Evolutionary conservation across 148 eudicot species (phyloP), one percentile per base, ranked within the genome.

Genomic region (Vaccinium corymbosum): DNA sequence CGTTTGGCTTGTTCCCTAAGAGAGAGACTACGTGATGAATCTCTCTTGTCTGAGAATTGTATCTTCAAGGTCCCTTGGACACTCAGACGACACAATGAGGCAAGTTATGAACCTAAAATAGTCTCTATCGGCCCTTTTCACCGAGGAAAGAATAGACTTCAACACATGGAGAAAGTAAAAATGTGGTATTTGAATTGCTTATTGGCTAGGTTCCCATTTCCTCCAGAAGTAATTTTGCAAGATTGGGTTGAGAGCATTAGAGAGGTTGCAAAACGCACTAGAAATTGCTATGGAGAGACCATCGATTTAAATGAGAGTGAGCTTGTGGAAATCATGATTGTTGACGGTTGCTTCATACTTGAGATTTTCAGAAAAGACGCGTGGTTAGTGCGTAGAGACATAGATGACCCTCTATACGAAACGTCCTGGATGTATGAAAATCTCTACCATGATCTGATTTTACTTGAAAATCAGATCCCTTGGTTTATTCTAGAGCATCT

Each of bases 401-500:
- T 7, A 17, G 66, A 61, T 61, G 66, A 61, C 25, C 66, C 66
- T 17, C 0, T 61, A 20, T 61, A 19, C 66, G 20, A 61, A 22
- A 61, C 27, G 20, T n/a, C 66, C 25, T 61, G 66, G 66, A 61
- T 61, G 66, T 17, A 19, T 61, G 66, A 61, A 61, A 61, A 61
- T 61, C 6, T 61, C 73, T 68, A 22, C 73, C 73, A 68, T 68
- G 73, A 68, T 68, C 35, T 68, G 73, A 25, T 68, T 68, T 29
- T 68, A 38, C 35, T 68, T 68, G 38, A 68, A 68, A 68, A 68
- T 38, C 73, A 68, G 73, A 68, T 68, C 38, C 73, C 73, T 68
- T 68, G 73, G 73, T 22, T 68, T 22, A 38, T 68, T 29, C 73
- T 68, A 1, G 35, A 68, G 73, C 20, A 27, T 20, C 66, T 61